Conservation (phyloP, 805 yeast genomes). For the Lachancea mirantina region DNA sequence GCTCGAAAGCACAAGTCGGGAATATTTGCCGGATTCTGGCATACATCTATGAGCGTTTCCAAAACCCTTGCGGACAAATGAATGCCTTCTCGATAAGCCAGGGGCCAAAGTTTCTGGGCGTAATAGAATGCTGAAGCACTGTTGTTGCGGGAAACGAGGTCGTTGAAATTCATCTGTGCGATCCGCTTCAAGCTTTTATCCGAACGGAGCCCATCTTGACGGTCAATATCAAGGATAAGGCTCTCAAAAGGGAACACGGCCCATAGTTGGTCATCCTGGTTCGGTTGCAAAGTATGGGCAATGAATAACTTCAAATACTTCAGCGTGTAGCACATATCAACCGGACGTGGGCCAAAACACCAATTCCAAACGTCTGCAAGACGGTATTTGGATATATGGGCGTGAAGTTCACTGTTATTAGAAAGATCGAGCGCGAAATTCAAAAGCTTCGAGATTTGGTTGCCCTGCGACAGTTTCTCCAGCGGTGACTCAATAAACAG, state of each 20-base stretch:
- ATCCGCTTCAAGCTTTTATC: slow-evolving; percentile 11
- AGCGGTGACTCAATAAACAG: slow-evolving; percentile 27
- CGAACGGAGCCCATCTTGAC: not conserved
- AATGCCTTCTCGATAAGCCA: not conserved
- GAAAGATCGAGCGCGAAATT: slow-evolving; percentile 16
- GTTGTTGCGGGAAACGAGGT: slow-evolving; percentile 14
- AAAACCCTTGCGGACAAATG: not conserved
- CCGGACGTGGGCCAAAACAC: slow-evolving; percentile 11
- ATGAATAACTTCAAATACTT: slow-evolving; percentile 15
- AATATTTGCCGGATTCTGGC: not conserved
- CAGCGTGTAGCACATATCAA: slow-evolving; percentile 6
- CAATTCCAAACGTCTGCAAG: slow-evolving; percentile 19
- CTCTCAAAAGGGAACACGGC: not conserved
- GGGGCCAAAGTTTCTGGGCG: slow-evolving; percentile 10
- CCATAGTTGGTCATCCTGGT: slow-evolving; percentile 3
- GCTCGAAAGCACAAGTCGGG: not conserved
- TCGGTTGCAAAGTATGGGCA: slow-evolving; percentile 2
- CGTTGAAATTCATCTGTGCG: slow-evolving; percentile 15
- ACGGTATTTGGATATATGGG: slow-evolving; percentile 15
- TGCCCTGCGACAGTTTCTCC: slow-evolving; percentile 4
- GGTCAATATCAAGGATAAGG: slow-evolving; percentile 1
- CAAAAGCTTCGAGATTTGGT: slow-evolving; percentile 17
- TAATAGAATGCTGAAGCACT: slow-evolving; percentile 11
- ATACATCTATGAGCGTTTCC: not conserved
- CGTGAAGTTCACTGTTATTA: slow-evolving; percentile 15